These are phyloP conservation scores for Gossypium davidsonii DNA, from an alignment of 441 rosid species.

Conservation along the genomic window DNA sequence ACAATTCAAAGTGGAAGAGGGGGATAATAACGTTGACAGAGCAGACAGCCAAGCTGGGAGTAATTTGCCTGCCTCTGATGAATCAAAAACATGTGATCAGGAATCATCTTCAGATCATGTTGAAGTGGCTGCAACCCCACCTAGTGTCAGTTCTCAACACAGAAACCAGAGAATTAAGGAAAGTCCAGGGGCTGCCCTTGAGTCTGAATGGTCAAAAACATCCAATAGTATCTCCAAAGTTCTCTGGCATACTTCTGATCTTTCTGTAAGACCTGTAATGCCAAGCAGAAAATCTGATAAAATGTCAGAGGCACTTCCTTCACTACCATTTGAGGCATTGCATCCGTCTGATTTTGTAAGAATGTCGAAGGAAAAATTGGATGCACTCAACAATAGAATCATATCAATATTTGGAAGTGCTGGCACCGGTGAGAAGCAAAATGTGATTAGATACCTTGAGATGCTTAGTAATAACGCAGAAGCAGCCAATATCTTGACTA, in stretches of 20 bases:
- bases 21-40: constrained; percentile 29
- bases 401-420: constrained; percentile 54
- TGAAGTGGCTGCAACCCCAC: constrained; percentile 52
- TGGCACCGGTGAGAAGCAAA: constrained; percentile 80
- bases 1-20: constrained; percentile 36
- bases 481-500: constrained; percentile 79
- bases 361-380: constrained; percentile 72
- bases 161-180: constrained; percentile 56
- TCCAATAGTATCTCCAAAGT: constrained; percentile 51
- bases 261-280: constrained; percentile 94
- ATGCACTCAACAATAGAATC: constrained; percentile 50
- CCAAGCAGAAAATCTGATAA: constrained; percentile 87
- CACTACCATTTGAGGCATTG: constrained; percentile 69
- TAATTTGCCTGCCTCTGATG: constrained; percentile 41
- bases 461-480: constrained; percentile 76
- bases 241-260: constrained; percentile 92
- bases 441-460: constrained; percentile 79
- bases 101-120: constrained; percentile 49
- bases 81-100: constrained; percentile 42
- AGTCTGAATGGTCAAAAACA: constrained; percentile 50
- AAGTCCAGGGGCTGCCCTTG: constrained; percentile 37
- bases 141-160: constrained; percentile 57
- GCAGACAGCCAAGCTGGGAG: constrained; percentile 34
- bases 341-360: constrained; percentile 69
- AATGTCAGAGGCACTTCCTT: constrained; percentile 48